Percentiles rank a stretch among this genome's conserved stretches.
These are phyloP conservation scores for Fusarium algeriense DNA, from an alignment of 2,329 filamentous ascomycete species.

Conservation along the genomic window DNA sequence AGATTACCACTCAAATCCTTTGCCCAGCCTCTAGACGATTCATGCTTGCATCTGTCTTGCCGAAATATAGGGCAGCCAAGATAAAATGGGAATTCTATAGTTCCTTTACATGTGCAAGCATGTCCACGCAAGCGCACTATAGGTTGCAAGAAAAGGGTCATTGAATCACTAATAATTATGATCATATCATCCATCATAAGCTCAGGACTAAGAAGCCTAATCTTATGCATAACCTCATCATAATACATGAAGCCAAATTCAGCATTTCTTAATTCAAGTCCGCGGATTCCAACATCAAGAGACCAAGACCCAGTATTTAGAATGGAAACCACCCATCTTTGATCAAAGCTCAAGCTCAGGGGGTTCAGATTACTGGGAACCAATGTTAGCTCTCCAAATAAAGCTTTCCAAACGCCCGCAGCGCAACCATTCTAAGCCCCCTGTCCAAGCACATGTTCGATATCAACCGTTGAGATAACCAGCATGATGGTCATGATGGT, in stretches of 20 bases:
- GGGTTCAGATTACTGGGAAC: constrained; percentile 6
- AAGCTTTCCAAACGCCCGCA: constrained; percentile 43
- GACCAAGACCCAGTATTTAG: background rate
- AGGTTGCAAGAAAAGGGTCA: background rate
- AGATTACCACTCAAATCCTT: constrained; percentile 2
- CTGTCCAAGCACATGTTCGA: constrained; percentile 15
- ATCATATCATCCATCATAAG: background rate
- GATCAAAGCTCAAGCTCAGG: constrained; percentile 32
- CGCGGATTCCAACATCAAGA: background rate
- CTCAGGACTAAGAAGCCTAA: background rate
- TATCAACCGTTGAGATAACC: constrained; percentile 14
- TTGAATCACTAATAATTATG: background rate
- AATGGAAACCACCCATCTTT: background rate
- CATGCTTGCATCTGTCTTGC: constrained; percentile 14
- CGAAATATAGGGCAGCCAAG: background rate
- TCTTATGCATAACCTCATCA: background rate
- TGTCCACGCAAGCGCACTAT: background rate
- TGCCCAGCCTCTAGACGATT: constrained; percentile 9
- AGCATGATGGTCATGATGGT: background rate
- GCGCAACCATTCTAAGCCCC: constrained; percentile 17
- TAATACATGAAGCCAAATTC: background rate
- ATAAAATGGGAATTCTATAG: constrained; percentile 1
- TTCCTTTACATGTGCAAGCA: background rate
- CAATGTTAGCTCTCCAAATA: constrained; percentile 36
- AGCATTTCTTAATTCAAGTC: background rate